A percentile compares a stretch with the other conserved stretches of the same genome.
Conservation (phyloP, 2,329 filamentous ascomycete genomes). For the Ascosphaera pollenicola region DNA sequence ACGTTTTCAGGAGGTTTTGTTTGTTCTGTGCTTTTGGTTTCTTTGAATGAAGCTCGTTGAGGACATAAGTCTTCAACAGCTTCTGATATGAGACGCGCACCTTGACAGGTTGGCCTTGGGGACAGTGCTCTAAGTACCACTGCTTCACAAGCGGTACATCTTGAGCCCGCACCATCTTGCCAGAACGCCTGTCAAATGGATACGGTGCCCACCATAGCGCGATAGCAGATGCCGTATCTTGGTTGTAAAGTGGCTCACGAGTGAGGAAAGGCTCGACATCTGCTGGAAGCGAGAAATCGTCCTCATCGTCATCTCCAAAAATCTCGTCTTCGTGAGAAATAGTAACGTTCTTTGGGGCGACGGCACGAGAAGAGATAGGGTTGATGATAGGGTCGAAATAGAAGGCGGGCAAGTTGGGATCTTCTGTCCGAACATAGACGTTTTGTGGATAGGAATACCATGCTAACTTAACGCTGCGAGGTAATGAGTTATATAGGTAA, state of each 20-base stretch:
- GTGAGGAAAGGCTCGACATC: slow-evolving; percentile 71
- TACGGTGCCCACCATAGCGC: slow-evolving; percentile 96
- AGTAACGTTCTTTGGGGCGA: slow-evolving; percentile 84
- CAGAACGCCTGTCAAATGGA: slow-evolving; percentile 83
- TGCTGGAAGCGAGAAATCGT: slow-evolving; percentile 61
- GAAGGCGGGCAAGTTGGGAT: slow-evolving; percentile 77
- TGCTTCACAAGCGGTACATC: slow-evolving; percentile 95
- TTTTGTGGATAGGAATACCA: slow-evolving; percentile 91
- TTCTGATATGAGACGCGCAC: slow-evolving; percentile 98
- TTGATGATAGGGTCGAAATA: slow-evolving; percentile 98
- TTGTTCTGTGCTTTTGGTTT: slow-evolving; percentile 89
- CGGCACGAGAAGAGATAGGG: slow-evolving; percentile 84
- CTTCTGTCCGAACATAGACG: slow-evolving; percentile 73
- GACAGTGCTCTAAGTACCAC: slow-evolving; percentile 94
- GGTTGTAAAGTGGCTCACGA: slow-evolving; percentile 72
- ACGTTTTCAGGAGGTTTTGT: slow-evolving; percentile 67
- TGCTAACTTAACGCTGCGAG: slow-evolving; percentile 74
- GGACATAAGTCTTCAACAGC: slow-evolving; percentile 79
- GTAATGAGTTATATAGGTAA: slow-evolving; percentile 88
- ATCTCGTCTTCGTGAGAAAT: slow-evolving; percentile 84
- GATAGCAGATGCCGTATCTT: slow-evolving; percentile 77
- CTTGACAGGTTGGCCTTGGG: slow-evolving; percentile 79
- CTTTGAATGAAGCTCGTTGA: slow-evolving; percentile 94
- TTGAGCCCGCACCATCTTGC: slow-evolving; percentile 88
- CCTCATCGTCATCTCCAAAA: slow-evolving; percentile 62